These are phyloP conservation scores for Glarea lozoyensis DNA, from an alignment of 495 filamentous ascomycete genomes.

Conservation along the genomic window DNA sequence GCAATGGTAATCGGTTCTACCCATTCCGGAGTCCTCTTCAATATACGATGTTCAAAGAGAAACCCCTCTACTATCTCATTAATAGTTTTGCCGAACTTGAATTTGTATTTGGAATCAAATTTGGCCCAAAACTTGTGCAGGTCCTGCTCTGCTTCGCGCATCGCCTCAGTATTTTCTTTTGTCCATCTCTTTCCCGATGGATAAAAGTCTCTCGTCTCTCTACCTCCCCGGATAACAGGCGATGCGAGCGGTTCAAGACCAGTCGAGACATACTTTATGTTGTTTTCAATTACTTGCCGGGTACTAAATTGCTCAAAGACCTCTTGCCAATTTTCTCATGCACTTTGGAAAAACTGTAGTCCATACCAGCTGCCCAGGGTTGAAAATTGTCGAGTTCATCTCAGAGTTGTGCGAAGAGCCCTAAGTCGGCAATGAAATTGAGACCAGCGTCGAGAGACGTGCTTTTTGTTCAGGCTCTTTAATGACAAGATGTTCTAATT, in stretches of 20 bases:
- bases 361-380: conserved; percentile 37
- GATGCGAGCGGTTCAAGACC: too few relatives aligned
- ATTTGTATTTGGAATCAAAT: conserved; percentile 16
- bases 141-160: conserved; percentile 35
- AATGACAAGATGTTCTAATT: conserved; percentile 34
- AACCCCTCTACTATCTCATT: conserved; percentile 17
- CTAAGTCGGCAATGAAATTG: conserved; percentile 31
- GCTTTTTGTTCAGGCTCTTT: conserved; percentile 25
- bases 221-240: too few relatives aligned
- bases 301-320: too few relatives aligned
- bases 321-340: too few relatives aligned
- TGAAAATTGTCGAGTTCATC: conserved; percentile 36
- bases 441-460: conserved; percentile 30
- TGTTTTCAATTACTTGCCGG: too few relatives aligned
- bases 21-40: conserved; percentile 43
- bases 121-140: conserved; percentile 42
- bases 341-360: too few relatives aligned
- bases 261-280: too few relatives aligned
- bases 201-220: conserved; percentile 33
- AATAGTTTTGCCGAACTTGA: conserved; percentile 8
- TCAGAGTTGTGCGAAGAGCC: conserved; percentile 30
- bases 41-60: conserved; percentile 24
- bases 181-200: conserved; percentile 39
- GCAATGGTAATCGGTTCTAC: conserved; percentile 23
- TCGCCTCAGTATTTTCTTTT: conserved; percentile 30